Percentiles rank a stretch among this genome's conserved stretches.
Conservation (phyloP, 2,329 filamentous ascomycete species). For the Colletotrichum scovillei region DNA sequence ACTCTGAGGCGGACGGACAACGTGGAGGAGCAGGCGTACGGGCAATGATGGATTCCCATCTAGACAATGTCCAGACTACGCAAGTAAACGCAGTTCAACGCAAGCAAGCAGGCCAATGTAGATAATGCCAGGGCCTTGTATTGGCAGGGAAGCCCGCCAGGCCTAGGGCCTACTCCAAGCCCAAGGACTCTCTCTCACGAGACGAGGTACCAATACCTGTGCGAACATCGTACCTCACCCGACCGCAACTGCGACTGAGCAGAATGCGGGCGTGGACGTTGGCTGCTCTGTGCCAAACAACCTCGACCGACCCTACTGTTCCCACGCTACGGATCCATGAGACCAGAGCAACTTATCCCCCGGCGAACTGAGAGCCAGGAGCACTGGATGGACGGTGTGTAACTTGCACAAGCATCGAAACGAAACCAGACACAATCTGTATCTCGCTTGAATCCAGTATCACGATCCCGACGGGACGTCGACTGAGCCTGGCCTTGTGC, state of each 20-base stretch:
- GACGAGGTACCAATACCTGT: slow-evolving; percentile 16
- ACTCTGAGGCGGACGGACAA: slow-evolving; percentile 11
- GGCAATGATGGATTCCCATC: neutral
- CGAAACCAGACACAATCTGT: slow-evolving; percentile 12
- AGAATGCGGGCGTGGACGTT: slow-evolving; percentile 9
- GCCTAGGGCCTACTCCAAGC: neutral
- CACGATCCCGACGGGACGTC: slow-evolving; percentile 9
- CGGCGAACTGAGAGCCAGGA: slow-evolving; percentile 21
- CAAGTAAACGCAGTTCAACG: neutral
- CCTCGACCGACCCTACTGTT: slow-evolving; percentile 25
- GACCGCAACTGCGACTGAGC: slow-evolving; percentile 33
- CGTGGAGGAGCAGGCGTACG: neutral
- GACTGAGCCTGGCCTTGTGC: neutral
- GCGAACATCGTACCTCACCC: slow-evolving; percentile 19
- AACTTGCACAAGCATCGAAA: slow-evolving; percentile 15
- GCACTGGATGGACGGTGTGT: slow-evolving; percentile 19
- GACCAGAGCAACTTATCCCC: slow-evolving; percentile 19
- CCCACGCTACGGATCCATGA: slow-evolving; percentile 24
- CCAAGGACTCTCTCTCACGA: neutral
- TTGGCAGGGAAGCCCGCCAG: neutral
- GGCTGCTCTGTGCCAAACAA: slow-evolving; percentile 23
- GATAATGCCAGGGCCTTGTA: neutral
- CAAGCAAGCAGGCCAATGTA: neutral
- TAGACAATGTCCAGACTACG: slow-evolving; percentile 1
- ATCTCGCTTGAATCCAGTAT: neutral